Evolutionary conservation across 2,329 filamentous ascomycete species (phyloP).

Genomic region (Diaporthe helianthi): DNA sequence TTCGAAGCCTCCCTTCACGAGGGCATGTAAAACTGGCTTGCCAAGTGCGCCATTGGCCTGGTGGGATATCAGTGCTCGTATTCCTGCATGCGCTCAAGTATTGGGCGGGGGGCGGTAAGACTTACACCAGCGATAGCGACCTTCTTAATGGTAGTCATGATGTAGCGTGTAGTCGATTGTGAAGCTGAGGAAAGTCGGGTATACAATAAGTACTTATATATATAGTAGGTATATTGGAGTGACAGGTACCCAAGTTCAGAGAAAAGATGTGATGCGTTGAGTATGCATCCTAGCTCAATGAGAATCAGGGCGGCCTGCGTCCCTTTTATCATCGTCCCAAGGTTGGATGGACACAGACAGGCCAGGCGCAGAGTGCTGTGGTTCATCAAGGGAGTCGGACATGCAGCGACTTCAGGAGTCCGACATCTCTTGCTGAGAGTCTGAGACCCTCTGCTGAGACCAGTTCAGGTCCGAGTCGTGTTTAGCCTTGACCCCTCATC

Average conservation of each 20-base stretch:
- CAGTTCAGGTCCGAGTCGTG: not conserved
- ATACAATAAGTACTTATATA: no score
- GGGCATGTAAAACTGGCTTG: constrained; percentile 29
- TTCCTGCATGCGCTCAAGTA: not conserved
- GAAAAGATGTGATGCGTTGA: not conserved
- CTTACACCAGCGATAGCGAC: constrained; percentile 48
- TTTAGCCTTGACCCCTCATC: constrained; percentile 9
- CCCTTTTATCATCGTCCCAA: constrained; percentile 13
- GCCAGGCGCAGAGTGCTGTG: no score
- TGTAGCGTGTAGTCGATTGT: not conserved
- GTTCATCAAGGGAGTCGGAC: no score
- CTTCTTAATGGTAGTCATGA: constrained; percentile 44
- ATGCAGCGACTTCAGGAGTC: no score
- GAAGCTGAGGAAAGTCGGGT: not conserved
- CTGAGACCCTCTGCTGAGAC: not conserved
- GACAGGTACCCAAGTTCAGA: no score
- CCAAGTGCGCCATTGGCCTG: constrained; percentile 46
- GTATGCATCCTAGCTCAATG: not conserved
- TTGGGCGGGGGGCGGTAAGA: not conserved
- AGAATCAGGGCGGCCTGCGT: not conserved
- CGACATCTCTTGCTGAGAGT: no score
- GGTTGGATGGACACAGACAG: no score
- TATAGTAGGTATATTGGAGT: not conserved
- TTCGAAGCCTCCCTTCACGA: constrained; percentile 41
- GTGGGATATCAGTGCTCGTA: not conserved